A percentile compares a stretch with the other conserved stretches of the same genome.
These are phyloP conservation scores for Coelastrella sp. DNA, from an alignment of 139 green algal species.

Conservation along the genomic window DNA sequence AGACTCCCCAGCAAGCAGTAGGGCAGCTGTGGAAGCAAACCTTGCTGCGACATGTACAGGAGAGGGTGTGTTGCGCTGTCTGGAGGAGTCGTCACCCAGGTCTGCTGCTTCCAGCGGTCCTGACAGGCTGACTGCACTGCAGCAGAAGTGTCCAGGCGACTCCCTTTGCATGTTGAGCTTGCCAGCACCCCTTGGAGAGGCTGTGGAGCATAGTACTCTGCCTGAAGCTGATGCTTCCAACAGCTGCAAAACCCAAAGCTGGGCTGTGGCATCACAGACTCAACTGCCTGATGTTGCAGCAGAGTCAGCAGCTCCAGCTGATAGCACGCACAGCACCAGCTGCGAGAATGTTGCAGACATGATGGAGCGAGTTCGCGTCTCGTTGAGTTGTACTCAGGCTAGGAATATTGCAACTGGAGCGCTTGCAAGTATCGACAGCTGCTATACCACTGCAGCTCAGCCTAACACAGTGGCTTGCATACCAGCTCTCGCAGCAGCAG, in stretches of 20 bases:
- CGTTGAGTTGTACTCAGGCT: background rate
- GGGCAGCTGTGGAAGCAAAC: too few species aligned
- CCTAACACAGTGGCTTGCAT: background rate
- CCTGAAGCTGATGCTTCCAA: too few species aligned
- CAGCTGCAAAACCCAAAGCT: background rate
- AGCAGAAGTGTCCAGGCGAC: background rate
- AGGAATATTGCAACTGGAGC: background rate
- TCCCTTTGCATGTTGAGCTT: background rate
- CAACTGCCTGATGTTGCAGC: background rate
- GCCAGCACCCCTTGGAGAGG: background rate
- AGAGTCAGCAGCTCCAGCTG: background rate
- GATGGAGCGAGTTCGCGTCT: background rate
- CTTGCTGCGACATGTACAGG: too few species aligned
- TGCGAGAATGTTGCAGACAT: constrained; percentile 17
- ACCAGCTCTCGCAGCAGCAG: background rate
- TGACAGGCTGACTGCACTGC: background rate
- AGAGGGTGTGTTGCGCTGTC: too few species aligned
- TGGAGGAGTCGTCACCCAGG: too few species aligned
- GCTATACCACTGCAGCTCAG: too few species aligned
- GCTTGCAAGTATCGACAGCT: background rate
- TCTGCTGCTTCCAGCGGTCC: background rate
- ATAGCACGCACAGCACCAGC: background rate
- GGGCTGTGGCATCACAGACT: background rate
- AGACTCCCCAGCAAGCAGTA: too few species aligned
- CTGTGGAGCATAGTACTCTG: background rate